phyloP scores from a whole-genome alignment of 768 basidiomycete genomes.

The Rhodotorula toruloides region DNA sequence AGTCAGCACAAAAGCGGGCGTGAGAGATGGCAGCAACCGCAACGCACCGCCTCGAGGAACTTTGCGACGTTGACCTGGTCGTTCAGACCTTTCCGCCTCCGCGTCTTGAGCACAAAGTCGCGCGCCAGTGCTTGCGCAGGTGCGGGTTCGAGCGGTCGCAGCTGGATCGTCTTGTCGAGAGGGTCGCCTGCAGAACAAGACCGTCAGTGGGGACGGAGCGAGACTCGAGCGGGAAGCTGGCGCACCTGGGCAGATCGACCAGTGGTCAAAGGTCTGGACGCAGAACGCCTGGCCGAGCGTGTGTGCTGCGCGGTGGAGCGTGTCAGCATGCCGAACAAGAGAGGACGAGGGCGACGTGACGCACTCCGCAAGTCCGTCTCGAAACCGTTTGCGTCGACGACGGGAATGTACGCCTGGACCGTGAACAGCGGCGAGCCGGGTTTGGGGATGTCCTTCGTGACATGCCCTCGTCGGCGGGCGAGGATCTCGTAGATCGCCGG shows the following conservation, averaged over 20 bases:
- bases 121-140: slow-evolving; percentile 90
- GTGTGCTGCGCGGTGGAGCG: slow-evolving; percentile 52
- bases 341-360: background rate
- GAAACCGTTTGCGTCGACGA: slow-evolving; percentile 97
- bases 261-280: slow-evolving; percentile 94
- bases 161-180: slow-evolving; percentile 92
- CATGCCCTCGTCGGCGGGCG: slow-evolving; percentile 97
- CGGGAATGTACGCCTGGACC: slow-evolving; percentile 94
- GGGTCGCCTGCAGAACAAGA: slow-evolving; percentile 67
- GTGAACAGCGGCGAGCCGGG: slow-evolving; percentile 97
- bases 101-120: slow-evolving; percentile 92
- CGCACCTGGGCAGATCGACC: slow-evolving; percentile 92
- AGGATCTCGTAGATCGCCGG: slow-evolving; percentile 98
- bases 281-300: slow-evolving; percentile 99
- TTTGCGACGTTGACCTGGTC: slow-evolving; percentile 56
- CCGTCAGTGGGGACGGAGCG: background rate
- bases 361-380: slow-evolving; percentile 84
- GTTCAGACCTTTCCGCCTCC: slow-evolving; percentile 89
- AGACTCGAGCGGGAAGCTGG: slow-evolving; percentile 42
- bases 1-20: background rate
- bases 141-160: slow-evolving; percentile 92
- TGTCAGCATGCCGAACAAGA: background rate
- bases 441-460: slow-evolving; percentile 96
- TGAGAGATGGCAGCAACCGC: background rate
- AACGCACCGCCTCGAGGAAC: slow-evolving; percentile 27